Conservation (phyloP, 2,329 filamentous ascomycete genomes). For the Myriosclerotinia scirpicola region DNA sequence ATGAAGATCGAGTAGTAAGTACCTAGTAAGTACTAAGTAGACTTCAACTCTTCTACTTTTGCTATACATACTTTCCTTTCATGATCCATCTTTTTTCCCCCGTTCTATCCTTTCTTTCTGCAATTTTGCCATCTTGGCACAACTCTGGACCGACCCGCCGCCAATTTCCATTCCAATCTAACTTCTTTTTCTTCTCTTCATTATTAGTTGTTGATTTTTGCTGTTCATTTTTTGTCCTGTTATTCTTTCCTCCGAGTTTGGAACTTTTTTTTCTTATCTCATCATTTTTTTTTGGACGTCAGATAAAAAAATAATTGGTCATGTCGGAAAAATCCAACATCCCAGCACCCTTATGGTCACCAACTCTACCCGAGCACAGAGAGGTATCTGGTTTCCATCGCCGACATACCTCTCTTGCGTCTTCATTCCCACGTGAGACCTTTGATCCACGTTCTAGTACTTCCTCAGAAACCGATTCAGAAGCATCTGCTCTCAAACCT, state of each 20-base stretch:
- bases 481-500: constrained; percentile 16
- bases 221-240: neutral
- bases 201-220: neutral
- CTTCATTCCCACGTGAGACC: constrained; percentile 15
- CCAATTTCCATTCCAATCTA: neutral
- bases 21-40: neutral
- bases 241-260: neutral
- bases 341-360: neutral
- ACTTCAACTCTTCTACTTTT: neutral
- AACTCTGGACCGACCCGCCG: neutral
- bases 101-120: neutral
- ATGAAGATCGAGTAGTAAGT: neutral
- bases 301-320: neutral
- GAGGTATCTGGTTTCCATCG: constrained; percentile 14
- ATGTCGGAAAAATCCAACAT: constrained; percentile 10
- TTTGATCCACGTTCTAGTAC: constrained; percentile 11
- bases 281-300: neutral
- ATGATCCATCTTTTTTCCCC: neutral
- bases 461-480: constrained; percentile 11
- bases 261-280: neutral
- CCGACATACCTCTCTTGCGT: constrained; percentile 12
- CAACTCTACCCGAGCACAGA: neutral
- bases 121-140: neutral
- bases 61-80: neutral
- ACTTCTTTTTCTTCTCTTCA: neutral